phyloP scores from a whole-genome alignment of 306 rosid species.

The Sicyos edulis region DNA sequence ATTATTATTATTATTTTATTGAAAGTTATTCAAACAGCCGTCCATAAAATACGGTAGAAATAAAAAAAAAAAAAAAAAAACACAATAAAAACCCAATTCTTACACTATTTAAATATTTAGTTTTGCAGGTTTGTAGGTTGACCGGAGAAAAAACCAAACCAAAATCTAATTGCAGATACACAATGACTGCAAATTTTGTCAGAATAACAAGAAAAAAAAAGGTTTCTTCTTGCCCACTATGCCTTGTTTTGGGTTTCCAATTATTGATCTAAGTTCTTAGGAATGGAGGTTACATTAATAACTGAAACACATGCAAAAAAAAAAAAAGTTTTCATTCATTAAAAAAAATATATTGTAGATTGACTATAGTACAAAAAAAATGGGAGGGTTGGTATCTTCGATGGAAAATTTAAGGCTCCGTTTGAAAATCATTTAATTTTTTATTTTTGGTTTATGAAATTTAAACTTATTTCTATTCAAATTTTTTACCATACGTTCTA shows the following conservation, averaged over 20 bases:
- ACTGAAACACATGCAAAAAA: not conserved
- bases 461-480: too few species aligned
- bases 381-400: not conserved
- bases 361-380: too few species aligned
- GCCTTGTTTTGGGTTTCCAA: not conserved
- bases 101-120: not conserved
- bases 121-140: conserved; percentile 17
- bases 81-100: not conserved
- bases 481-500: too few species aligned
- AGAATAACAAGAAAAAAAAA: conserved; percentile 6
- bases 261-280: not conserved
- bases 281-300: not conserved
- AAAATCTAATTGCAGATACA: not conserved
- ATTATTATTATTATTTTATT: too few species aligned
- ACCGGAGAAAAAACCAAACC: not conserved
- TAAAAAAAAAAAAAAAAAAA: not conserved
- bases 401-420: not conserved
- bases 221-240: not conserved
- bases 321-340: not conserved
- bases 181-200: conserved; percentile 13
- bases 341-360: not conserved
- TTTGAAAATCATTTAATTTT: too few species aligned
- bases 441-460: too few species aligned
- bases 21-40: not conserved
- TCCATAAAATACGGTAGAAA: not conserved